A percentile compares a stretch with the other conserved stretches of the same genome.
phyloP scores from a whole-genome alignment of 176 grass and related monocot genomes.

The Cocos nucifera region DNA sequence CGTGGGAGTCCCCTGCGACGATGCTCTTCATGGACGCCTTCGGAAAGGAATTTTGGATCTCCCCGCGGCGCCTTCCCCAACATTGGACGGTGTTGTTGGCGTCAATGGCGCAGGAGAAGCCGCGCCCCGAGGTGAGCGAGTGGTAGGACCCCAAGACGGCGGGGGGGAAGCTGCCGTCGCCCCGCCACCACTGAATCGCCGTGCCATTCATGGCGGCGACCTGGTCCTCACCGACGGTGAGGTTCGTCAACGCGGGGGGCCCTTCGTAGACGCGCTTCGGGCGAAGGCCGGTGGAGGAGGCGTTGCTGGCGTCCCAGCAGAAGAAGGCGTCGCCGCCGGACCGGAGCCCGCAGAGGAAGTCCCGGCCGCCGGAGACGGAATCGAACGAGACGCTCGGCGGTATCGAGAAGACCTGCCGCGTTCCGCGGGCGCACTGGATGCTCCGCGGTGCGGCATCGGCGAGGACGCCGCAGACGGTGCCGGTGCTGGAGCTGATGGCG shows the following conservation, averaged over 20 bases:
- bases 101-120: constrained; percentile 53
- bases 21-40: constrained; percentile 27
- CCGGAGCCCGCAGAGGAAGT: constrained; percentile 35
- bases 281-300: neutral
- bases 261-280: constrained; percentile 51
- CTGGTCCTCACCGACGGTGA: constrained; percentile 55
- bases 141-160: constrained; percentile 1
- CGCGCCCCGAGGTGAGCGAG: constrained; percentile 56
- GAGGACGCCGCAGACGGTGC: constrained; percentile 45
- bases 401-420: constrained; percentile 7
- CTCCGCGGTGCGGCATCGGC: constrained; percentile 1
- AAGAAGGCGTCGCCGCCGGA: constrained; percentile 32
- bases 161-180: neutral
- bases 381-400: constrained; percentile 25
- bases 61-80: constrained; percentile 36
- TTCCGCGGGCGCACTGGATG: constrained; percentile 7
- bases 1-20: constrained; percentile 35
- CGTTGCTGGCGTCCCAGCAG: constrained; percentile 45
- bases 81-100: constrained; percentile 31
- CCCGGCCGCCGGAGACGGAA: constrained; percentile 43
- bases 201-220: constrained; percentile 35
- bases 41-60: constrained; percentile 25
- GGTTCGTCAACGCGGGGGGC: neutral
- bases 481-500: constrained; percentile 31
- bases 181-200: constrained; percentile 54